Conservation (phyloP, 2,329 filamentous ascomycete species). For the Curvularia hawaiiensis region DNA sequence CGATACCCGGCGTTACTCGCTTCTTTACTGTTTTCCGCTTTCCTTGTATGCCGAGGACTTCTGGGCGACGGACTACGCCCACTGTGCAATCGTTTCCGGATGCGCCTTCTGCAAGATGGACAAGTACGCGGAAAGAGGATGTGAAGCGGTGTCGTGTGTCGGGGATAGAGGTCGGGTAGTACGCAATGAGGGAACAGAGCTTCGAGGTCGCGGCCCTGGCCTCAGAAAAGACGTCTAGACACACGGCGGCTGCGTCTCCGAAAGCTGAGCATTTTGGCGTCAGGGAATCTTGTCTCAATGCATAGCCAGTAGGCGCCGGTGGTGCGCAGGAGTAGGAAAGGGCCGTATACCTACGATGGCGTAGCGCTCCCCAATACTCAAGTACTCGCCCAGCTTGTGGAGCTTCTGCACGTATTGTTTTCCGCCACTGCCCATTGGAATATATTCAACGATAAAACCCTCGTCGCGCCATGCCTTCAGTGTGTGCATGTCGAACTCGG, state of each 20-base stretch:
- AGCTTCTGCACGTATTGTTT: constrained; percentile 54
- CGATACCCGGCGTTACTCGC: constrained; percentile 57
- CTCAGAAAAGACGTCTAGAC: constrained; percentile 63
- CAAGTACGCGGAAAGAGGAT: constrained; percentile 54
- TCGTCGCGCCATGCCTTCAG: constrained; percentile 63
- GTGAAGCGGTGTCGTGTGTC: constrained; percentile 54
- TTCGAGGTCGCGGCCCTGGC: constrained; percentile 56
- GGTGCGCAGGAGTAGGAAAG: constrained; percentile 16
- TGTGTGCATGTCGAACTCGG: constrained; percentile 62
- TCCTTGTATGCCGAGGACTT: constrained; percentile 59
- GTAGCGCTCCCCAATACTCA: constrained; percentile 65
- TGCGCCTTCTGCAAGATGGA: constrained; percentile 59
- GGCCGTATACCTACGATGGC: constrained; percentile 62
- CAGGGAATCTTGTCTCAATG: constrained; percentile 9
- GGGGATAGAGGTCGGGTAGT: constrained; percentile 66
- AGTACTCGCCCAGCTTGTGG: constrained; percentile 58
- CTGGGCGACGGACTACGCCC: constrained; percentile 55
- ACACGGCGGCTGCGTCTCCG: constrained; percentile 64
- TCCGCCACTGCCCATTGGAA: constrained; percentile 58
- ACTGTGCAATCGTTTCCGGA: constrained; percentile 48
- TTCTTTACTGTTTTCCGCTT: constrained; percentile 57
- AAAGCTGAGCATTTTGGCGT: constrained; percentile 54
- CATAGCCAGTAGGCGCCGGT: neutral
- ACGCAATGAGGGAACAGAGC: constrained; percentile 65
- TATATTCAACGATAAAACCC: constrained; percentile 64